These are phyloP conservation scores for Lachnellula suecica DNA, from an alignment of 2,329 filamentous ascomycete genomes.

Conservation along the genomic window DNA sequence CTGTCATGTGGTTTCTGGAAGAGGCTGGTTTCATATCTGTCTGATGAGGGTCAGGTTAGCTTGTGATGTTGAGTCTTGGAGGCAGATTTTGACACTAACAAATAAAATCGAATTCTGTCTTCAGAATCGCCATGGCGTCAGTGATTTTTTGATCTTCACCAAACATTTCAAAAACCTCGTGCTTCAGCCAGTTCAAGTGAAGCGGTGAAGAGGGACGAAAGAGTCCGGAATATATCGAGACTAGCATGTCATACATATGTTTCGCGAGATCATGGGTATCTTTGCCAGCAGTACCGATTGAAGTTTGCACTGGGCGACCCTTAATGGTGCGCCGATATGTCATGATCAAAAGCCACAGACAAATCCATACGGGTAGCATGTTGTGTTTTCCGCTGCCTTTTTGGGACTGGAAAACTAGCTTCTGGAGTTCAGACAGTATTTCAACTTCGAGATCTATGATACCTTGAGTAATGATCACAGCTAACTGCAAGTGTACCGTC, in stretches of 20 bases:
- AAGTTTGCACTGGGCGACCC: not conserved
- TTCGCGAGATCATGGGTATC: not conserved
- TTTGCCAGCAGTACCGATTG: not conserved
- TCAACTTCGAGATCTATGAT: not conserved
- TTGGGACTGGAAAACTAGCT: not conserved
- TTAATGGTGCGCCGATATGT: slow-evolving; percentile 1
- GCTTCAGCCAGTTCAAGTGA: not conserved
- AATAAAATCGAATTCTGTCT: not conserved
- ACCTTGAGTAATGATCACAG: not conserved
- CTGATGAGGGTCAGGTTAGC: not conserved
- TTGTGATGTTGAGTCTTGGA: not conserved
- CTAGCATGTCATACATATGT: slow-evolving; percentile 9
- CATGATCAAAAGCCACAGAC: slow-evolving; percentile 7
- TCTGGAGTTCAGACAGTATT: not conserved
- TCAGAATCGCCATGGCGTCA: not conserved
- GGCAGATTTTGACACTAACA: not conserved
- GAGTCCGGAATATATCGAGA: slow-evolving; percentile 6
- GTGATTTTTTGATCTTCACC: not conserved
- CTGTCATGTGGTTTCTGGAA: not conserved
- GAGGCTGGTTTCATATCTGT: not conserved
- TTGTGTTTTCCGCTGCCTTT: slow-evolving; percentile 4
- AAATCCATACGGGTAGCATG: slow-evolving; percentile 6
- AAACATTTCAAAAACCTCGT: slow-evolving; percentile 4
- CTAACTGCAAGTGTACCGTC: slow-evolving; percentile 2
- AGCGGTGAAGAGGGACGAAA: slow-evolving; percentile 3